A percentile compares a stretch with the other conserved stretches of the same genome.
phyloP scores from a whole-genome alignment of 768 basidiomycete genomes.

The Flagelloscypha sp. region DNA sequence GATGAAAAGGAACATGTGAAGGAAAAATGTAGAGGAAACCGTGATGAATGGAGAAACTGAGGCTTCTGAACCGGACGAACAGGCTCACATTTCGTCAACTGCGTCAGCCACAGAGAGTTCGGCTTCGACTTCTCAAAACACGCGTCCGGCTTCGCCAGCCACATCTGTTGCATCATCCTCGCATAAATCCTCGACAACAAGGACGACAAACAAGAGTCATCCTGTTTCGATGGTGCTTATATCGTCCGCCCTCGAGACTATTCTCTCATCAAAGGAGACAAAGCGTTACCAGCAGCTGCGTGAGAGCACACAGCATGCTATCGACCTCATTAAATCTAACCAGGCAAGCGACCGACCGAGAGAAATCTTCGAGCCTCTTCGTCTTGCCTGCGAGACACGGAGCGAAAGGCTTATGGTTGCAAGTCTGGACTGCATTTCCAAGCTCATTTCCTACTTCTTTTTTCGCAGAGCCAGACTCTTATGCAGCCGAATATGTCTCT shows the following conservation, averaged over 20 bases:
- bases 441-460: conserved; percentile 96
- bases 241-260: conserved; percentile 77
- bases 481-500: conserved; percentile 44
- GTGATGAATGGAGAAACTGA: no score
- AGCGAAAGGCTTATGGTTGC: conserved; percentile 93
- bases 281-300: conserved; percentile 72
- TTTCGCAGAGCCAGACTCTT: conserved; percentile 63
- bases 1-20: no score
- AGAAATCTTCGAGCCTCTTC: conserved; percentile 92
- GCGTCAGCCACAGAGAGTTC: no score
- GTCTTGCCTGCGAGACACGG: conserved; percentile 91
- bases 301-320: conserved; percentile 74
- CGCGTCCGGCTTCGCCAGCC: conserved; percentile 4
- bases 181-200: conserved; percentile 30
- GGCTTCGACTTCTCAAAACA: no score
- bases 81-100: no score
- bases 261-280: conserved; percentile 82
- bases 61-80: no score
- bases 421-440: conserved; percentile 94
- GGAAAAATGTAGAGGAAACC: no score
- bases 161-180: conserved; percentile 12
- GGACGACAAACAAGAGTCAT: conserved; percentile 58
- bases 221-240: conserved; percentile 76
- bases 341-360: conserved; percentile 69
- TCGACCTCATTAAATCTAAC: conserved; percentile 74